Base-by-base conservation (phyloP, 257 asterid species). In the Oldenlandia corymbosa region DNA sequence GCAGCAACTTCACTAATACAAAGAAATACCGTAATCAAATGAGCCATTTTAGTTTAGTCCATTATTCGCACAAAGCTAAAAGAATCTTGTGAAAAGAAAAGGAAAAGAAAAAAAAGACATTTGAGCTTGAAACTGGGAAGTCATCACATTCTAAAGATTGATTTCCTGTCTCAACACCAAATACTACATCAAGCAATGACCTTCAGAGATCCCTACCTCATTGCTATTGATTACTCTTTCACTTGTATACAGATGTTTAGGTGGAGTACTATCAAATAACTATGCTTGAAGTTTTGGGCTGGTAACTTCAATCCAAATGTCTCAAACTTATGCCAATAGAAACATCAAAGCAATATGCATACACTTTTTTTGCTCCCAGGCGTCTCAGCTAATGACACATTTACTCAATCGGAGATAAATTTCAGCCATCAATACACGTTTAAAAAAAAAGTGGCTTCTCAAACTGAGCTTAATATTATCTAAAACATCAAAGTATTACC, bases 401-500 rank as follows among this genome's bases (percentile, higher is more conserved):
- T 32, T 27, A 57, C 31, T 17, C n/a, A 57, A 11, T 31, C n/a
- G 27, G 13, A 57, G 45, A 5, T 21, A 57, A 57, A 18, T 57
- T 57, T 5, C n/a, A 32, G 28, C 6, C 7, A 18, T 9, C 3
- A n/a, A 32, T 18, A 57, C 32, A 57, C 21, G 39, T 34, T 34
- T 10, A 17, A 57, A n/a, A 32, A 18, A 10, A 5, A 32, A 62
- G 30, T 62, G 12, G 2, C 10, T 62, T 46, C n/a, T 27, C n/a
- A 9, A 50, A 62, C 20, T 8, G 26, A 30, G 27, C 31, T 30
- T 23, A 23, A 30, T 30, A 47, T 23, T 1, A 59, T n/a, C 24
- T 20, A 14, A 3, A 20, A 23, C 18, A 17, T 14, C n/a, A 12
- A 23, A 54, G 45, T 5, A 16, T 69, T 13, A 92, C 99, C 99